These are phyloP conservation scores for Sphaerulina populicola DNA, from an alignment of 2,329 filamentous ascomycete genomes.

Conservation along the genomic window DNA sequence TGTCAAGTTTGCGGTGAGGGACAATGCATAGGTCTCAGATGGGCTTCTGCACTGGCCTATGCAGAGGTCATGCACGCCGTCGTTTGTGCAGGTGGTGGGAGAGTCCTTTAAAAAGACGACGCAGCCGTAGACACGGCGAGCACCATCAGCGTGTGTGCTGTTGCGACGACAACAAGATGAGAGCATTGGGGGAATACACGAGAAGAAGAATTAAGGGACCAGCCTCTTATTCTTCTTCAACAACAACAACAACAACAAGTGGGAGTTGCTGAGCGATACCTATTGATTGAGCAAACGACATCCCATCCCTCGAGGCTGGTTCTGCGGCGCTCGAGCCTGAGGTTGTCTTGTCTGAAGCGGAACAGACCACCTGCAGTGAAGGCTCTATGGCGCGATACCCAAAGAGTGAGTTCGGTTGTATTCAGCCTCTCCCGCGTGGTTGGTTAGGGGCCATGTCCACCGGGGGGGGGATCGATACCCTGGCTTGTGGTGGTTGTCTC, in stretches of 20 bases:
- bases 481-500: background rate
- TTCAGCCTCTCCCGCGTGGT: background rate
- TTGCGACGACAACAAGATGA: conserved; percentile 1
- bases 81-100: conserved; percentile 16
- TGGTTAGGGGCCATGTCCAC: background rate
- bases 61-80: conserved; percentile 14
- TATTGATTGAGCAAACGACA: conserved; percentile 6
- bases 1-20: conserved; percentile 26
- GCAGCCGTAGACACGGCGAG: background rate
- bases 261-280: background rate
- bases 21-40: conserved; percentile 25
- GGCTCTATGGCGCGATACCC: background rate
- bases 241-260: background rate
- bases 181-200: background rate
- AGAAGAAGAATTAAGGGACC: too few species aligned
- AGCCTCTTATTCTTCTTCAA: too few species aligned
- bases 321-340: conserved; percentile 2
- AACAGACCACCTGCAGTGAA: background rate
- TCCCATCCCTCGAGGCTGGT: conserved; percentile 1
- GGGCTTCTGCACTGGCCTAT: conserved; percentile 14
- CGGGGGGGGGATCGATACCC: background rate
- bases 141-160: background rate
- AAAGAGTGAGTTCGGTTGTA: background rate
- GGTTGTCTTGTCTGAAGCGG: background rate
- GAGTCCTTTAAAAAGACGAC: background rate